These are phyloP conservation scores for Wickerhamiella dianesei DNA, from an alignment of 805 yeast genomes.

Conservation along the genomic window DNA sequence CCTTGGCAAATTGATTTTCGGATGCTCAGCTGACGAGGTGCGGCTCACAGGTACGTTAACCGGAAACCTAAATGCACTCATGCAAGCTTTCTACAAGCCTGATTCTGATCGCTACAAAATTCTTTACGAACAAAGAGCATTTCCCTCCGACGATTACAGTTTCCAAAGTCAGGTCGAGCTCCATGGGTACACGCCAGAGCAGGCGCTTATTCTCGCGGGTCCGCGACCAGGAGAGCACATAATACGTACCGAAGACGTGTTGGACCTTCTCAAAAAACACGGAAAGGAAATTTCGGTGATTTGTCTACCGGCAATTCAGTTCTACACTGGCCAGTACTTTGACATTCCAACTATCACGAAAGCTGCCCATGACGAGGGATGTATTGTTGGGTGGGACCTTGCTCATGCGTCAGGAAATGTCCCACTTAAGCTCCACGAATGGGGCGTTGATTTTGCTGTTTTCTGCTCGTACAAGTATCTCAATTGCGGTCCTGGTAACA, in stretches of 20 bases:
- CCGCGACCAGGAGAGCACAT: conserved; percentile 47
- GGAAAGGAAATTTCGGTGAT: conserved; percentile 56
- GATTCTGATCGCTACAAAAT: conserved; percentile 46
- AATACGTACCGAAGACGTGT: conserved; percentile 50
- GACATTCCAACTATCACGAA: conserved; percentile 60
- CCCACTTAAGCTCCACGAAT: conserved; percentile 59
- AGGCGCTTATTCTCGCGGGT: conserved; percentile 47
- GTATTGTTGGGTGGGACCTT: conserved; percentile 74
- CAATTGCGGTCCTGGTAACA: conserved; percentile 88
- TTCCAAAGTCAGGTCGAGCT: conserved; percentile 57
- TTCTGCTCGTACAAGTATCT: conserved; percentile 91
- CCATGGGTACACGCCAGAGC: conserved; percentile 39
- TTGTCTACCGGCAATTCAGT: conserved; percentile 79
- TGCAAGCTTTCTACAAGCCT: conserved; percentile 67
- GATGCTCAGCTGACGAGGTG: conserved; percentile 49
- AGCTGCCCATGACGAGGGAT: conserved; percentile 40
- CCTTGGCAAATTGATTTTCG: conserved; percentile 68
- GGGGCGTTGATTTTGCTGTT: conserved; percentile 86
- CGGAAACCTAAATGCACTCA: conserved; percentile 59
- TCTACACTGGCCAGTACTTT: conserved; percentile 80
- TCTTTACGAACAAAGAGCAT: conserved; percentile 72
- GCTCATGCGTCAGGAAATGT: conserved; percentile 94
- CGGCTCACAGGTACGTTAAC: conserved; percentile 84
- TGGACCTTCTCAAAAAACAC: conserved; percentile 39
- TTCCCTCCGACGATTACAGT: conserved; percentile 87